Evolutionary conservation across 2,329 filamentous ascomycete species (phyloP), one percentile per base, ranked within the genome.

Genomic region (Leptosphaerulina australis): DNA sequence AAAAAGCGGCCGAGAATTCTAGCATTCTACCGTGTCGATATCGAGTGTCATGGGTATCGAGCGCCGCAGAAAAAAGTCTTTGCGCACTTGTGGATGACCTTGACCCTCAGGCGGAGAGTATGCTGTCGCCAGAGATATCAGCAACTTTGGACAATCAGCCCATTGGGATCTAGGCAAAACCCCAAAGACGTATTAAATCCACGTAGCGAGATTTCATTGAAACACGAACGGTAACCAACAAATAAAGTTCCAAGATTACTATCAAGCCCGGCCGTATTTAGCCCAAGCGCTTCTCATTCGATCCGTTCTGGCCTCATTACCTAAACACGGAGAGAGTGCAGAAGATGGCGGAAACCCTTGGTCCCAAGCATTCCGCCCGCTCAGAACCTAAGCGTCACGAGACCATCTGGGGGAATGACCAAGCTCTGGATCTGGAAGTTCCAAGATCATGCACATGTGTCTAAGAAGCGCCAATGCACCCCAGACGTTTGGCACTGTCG

Each of bases 331-430:
- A 51, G 31, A 26, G 35, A 28, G 41, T 37, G 36, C 36, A 31
- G 34, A 18, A 26, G 25, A 44, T 47, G 48, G 60, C 60, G 60
- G 60, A 55, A 60, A 55, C 30, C 44, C 59, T 62, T 60, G 59
- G 57, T 37, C 35, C 55, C 57, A 58, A 58, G 57, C 55, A 55
- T 55, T 58, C 59, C 59, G 59, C 59, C 21, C 38, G 47, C 40
- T 40, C 34, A 45, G 18, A 29, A 25, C 20, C 5, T 6, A 30
- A 40, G 15, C 30, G 18, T 50, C 50, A 44, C 46, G 46, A 56
- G 49, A 43, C 29, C 22, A 12, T n/a, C 6, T 37, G 31, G 43
- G 46, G 49, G 37, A 34, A 36, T 28, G 37, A 38, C 37, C 37
- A 41, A 41, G 41, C 29, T 12, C 41, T 36, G 29, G 26, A 49